Percentiles rank a stretch among this genome's conserved stretches.
Evolutionary conservation across 2,329 filamentous ascomycete genomes (phyloP).

Genomic region (Escovopsis sp.): DNA sequence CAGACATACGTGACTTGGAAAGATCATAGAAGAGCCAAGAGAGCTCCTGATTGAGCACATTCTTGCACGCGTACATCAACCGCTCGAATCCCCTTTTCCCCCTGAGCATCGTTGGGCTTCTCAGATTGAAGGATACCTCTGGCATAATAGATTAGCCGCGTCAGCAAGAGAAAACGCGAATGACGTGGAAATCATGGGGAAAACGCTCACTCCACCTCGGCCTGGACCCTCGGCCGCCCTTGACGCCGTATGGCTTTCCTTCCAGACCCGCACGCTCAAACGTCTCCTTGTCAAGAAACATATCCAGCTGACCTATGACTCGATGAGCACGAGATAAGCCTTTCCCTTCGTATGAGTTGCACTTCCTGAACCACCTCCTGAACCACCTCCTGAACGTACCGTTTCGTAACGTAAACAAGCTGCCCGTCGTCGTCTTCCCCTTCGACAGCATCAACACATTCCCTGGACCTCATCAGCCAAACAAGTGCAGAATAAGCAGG

Average conservation of each 20-base stretch:
- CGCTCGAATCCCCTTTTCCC: constrained; percentile 75
- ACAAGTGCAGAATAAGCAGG: background rate
- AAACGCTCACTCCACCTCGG: constrained; percentile 52
- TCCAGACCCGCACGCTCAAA: constrained; percentile 73
- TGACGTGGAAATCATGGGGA: background rate
- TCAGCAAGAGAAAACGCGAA: background rate
- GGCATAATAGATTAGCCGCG: background rate
- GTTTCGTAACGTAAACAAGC: constrained; percentile 53
- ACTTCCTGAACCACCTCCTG: too few species aligned
- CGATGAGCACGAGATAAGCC: too few species aligned
- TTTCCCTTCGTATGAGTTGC: too few species aligned
- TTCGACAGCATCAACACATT: constrained; percentile 74
- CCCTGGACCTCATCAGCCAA: constrained; percentile 30
- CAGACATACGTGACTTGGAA: constrained; percentile 15
- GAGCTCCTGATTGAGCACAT: constrained; percentile 51
- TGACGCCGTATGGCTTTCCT: constrained; percentile 49
- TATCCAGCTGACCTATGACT: constrained; percentile 45
- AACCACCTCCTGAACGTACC: too few species aligned
- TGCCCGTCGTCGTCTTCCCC: constrained; percentile 54
- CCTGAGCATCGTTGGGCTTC: constrained; percentile 58
- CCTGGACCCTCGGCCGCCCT: constrained; percentile 43
- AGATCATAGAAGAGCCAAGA: constrained; percentile 69
- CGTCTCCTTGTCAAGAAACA: constrained; percentile 66
- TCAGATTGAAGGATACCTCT: constrained; percentile 69
- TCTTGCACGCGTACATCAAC: constrained; percentile 61